phyloP scores from a whole-genome alignment of 140 eudicot species.

The Oenanthe javanica region DNA sequence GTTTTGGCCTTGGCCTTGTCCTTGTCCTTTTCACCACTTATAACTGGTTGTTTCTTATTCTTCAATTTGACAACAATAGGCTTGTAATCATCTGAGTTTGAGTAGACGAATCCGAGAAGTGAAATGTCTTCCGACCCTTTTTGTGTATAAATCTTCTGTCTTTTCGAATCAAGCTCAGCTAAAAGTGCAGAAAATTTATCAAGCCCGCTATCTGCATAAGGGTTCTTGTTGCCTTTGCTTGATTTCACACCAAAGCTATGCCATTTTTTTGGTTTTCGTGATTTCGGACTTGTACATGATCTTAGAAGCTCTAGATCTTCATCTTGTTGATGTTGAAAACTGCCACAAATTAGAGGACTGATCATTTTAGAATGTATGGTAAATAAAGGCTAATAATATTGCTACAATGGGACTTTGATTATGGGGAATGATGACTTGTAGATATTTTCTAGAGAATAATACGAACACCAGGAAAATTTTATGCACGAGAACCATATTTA shows the following conservation, averaged over 20 bases:
- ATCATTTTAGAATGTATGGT: neutral
- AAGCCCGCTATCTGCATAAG: neutral
- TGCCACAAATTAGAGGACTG: neutral
- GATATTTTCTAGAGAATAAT: neutral
- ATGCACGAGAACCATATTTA: neutral
- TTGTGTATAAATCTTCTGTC: slow-evolving; percentile 45
- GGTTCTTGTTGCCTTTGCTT: no score
- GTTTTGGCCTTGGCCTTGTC: neutral
- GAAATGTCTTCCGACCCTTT: slow-evolving; percentile 55
- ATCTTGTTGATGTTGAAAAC: neutral
- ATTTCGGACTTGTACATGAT: neutral
- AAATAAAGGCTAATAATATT: neutral
- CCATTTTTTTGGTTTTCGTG: no score
- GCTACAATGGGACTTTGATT: neutral
- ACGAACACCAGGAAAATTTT: neutral
- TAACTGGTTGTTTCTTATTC: slow-evolving; percentile 15
- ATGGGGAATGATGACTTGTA: neutral
- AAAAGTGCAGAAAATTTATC: slow-evolving; percentile 59
- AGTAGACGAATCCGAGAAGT: slow-evolving; percentile 44
- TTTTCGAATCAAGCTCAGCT: slow-evolving; percentile 49
- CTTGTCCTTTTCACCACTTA: slow-evolving; percentile 4
- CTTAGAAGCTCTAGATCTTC: neutral
- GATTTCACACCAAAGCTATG: neutral
- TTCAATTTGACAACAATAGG: slow-evolving; percentile 57
- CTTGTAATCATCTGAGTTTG: slow-evolving; percentile 28